Percentiles rank a stretch among this genome's conserved stretches.
Evolutionary conservation across 2,329 filamentous ascomycete genomes (phyloP).

Genomic region (Waltergamsia citrina): DNA sequence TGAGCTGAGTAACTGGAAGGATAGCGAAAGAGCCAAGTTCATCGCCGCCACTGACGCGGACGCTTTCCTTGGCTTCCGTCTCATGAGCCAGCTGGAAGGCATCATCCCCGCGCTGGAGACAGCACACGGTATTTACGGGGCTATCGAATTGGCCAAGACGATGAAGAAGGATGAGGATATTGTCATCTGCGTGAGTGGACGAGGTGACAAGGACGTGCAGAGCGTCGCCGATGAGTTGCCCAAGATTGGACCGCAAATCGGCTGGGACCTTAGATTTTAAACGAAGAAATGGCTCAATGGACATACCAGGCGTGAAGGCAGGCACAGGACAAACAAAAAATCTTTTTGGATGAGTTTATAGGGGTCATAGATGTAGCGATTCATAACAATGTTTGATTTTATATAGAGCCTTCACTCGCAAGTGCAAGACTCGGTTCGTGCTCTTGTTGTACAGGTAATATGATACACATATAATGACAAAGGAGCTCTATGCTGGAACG

Average conservation of each 20-base stretch:
- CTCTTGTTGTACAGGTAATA: slow-evolving; percentile 1
- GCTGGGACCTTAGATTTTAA: slow-evolving; percentile 57
- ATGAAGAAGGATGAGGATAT: slow-evolving; percentile 79
- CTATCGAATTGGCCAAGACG: slow-evolving; percentile 82
- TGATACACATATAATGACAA: too few species aligned
- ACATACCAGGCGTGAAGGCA: too few species aligned
- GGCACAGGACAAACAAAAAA: neutral
- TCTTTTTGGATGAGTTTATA: too few species aligned
- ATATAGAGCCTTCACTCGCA: neutral
- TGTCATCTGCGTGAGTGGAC: slow-evolving; percentile 86
- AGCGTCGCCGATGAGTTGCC: slow-evolving; percentile 93
- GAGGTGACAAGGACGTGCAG: slow-evolving; percentile 98
- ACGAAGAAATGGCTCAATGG: too few species aligned
- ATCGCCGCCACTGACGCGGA: slow-evolving; percentile 86
- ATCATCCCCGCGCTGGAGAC: slow-evolving; percentile 96
- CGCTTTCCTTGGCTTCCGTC: slow-evolving; percentile 77
- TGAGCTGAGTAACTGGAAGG: slow-evolving; percentile 89
- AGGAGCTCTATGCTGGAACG: slow-evolving; percentile 1
- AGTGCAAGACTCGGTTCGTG: neutral
- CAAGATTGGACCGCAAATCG: slow-evolving; percentile 79
- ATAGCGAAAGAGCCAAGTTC: slow-evolving; percentile 76
- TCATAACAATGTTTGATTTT: too few species aligned
- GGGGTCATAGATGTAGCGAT: too few species aligned
- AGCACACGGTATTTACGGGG: slow-evolving; percentile 85
- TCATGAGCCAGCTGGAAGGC: slow-evolving; percentile 81